These are phyloP conservation scores for Saturnispora hagleri DNA, from an alignment of 805 yeast genomes.

Conservation along the genomic window DNA sequence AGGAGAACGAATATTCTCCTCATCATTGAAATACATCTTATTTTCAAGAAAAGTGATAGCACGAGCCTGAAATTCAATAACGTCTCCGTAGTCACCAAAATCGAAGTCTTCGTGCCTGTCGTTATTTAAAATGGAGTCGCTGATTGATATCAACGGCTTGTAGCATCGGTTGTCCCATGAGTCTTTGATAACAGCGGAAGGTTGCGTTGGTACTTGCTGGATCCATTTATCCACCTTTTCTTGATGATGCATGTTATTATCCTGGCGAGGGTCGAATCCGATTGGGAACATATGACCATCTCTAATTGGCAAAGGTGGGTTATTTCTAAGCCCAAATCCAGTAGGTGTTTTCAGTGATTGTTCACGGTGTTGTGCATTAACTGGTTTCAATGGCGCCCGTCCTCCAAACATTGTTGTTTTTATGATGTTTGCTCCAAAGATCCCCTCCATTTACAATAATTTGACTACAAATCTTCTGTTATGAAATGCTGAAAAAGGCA, in stretches of 20 bases:
- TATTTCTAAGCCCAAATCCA: neutral
- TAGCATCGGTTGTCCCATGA: slow-evolving; percentile 38
- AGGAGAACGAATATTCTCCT: slow-evolving; percentile 10
- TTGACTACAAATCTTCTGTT: neutral
- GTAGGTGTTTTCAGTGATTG: neutral
- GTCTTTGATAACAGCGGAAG: slow-evolving; percentile 17
- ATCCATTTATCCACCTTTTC: slow-evolving; percentile 68
- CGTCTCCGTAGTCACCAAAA: slow-evolving; percentile 33
- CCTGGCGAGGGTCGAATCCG: slow-evolving; percentile 51
- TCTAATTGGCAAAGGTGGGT: neutral
- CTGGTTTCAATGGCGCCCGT: slow-evolving; percentile 3
- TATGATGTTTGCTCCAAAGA: neutral
- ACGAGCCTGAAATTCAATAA: slow-evolving; percentile 45
- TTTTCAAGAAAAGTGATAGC: slow-evolving; percentile 39
- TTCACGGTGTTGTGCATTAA: neutral
- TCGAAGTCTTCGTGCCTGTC: slow-evolving; percentile 9
- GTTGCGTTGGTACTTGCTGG: slow-evolving; percentile 40
- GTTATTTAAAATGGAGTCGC: slow-evolving; percentile 14
- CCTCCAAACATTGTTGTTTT: neutral
- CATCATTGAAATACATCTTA: slow-evolving; percentile 29
- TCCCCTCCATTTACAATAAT: neutral
- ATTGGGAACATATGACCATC: slow-evolving; percentile 29
- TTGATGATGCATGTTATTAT: slow-evolving; percentile 51
- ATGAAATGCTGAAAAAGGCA: neutral
- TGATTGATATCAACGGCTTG: slow-evolving; percentile 35